Evolutionary conservation across 441 rosid genomes (phyloP).

Genomic region (Brassica balearica): DNA sequence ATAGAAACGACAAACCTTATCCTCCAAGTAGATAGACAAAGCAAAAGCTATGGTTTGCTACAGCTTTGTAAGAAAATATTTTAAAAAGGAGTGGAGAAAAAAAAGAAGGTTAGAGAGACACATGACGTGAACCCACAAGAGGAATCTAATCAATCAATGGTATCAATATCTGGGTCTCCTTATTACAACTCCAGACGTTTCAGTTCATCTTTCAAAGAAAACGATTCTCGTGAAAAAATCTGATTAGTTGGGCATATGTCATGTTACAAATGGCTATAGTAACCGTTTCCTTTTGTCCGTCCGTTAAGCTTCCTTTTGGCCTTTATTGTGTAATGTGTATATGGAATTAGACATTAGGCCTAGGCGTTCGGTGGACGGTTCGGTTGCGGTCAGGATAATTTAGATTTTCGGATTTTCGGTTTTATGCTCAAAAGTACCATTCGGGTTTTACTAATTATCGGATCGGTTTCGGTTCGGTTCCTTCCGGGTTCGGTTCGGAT

Average conservation of each 20-base stretch:
- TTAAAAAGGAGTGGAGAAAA: not conserved
- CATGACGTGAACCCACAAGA: not conserved
- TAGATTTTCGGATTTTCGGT: no score
- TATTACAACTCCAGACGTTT: slow-evolving; percentile 12
- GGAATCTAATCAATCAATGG: slow-evolving; percentile 19
- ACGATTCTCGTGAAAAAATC: not conserved
- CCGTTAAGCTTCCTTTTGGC: not conserved
- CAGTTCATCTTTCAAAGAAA: slow-evolving; percentile 3
- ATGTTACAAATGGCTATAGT: not conserved
- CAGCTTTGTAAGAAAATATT: not conserved
- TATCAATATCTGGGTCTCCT: slow-evolving; percentile 1
- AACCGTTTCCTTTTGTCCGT: slow-evolving; percentile 14
- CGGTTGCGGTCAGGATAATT: no score
- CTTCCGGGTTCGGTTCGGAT: no score
- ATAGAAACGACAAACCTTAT: slow-evolving; percentile 12
- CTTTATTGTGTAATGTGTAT: not conserved
- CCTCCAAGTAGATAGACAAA: not conserved
- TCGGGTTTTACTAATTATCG: no score
- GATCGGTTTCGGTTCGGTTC: no score
- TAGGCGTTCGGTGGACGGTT: no score
- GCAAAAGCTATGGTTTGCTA: slow-evolving; percentile 17
- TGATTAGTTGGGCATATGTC: slow-evolving; percentile 11
- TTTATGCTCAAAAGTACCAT: no score
- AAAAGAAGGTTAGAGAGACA: not conserved
- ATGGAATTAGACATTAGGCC: no score